phyloP scores from a whole-genome alignment of 2,329 filamentous ascomycete genomes.

The Aspergillus flavus region DNA sequence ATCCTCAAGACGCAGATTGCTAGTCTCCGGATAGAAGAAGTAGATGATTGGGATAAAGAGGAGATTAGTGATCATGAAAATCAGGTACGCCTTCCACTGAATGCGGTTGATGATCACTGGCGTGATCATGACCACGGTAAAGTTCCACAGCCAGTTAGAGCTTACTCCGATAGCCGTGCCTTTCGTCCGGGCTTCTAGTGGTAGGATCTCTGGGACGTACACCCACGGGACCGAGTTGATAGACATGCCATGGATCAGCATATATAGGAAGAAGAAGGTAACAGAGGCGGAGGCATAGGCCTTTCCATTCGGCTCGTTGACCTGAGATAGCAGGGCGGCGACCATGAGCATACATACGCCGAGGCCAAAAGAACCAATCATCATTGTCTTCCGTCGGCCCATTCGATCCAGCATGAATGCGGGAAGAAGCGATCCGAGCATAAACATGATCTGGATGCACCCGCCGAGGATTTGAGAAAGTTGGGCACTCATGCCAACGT shows the following conservation, averaged over 20 bases:
- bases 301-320: conserved; percentile 20
- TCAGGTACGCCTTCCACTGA: conserved; percentile 38
- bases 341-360: conserved; percentile 42
- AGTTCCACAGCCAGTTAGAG: conserved; percentile 50
- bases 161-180: conserved; percentile 45
- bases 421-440: conserved; percentile 43
- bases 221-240: conserved; percentile 38
- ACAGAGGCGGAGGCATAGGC: not conserved
- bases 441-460: conserved; percentile 32
- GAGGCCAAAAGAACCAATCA: conserved; percentile 33
- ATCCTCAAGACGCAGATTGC: conserved; percentile 46
- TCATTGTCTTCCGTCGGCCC: conserved; percentile 40
- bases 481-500: conserved; percentile 42
- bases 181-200: conserved; percentile 52
- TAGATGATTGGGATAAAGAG: conserved; percentile 44
- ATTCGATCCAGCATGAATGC: conserved; percentile 50
- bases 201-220: conserved; percentile 54
- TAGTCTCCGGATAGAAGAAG: conserved; percentile 49
- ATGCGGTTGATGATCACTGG: conserved; percentile 35
- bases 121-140: conserved; percentile 45
- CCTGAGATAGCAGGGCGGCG: conserved; percentile 43
- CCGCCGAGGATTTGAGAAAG: conserved; percentile 28
- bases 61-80: conserved; percentile 39
- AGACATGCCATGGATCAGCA: not conserved
- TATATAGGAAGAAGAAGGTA: not conserved